These are phyloP conservation scores for Pseudovirgaria hyperparasitica DNA, from an alignment of 2,329 filamentous ascomycete genomes.

Conservation along the genomic window DNA sequence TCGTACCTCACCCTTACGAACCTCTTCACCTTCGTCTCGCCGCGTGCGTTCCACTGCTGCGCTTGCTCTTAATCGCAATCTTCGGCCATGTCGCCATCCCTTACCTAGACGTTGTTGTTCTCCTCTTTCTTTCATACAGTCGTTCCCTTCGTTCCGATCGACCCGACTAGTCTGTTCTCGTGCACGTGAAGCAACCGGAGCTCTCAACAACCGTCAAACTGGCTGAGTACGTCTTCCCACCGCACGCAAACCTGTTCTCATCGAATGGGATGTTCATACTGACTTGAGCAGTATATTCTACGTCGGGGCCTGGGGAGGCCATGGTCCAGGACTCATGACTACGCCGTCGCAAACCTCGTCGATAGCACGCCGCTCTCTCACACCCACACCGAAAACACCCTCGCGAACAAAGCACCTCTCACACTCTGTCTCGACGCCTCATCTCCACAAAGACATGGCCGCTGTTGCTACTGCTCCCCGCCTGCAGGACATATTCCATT, in stretches of 20 bases:
- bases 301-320: constrained; percentile 20
- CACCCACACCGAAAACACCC: constrained; percentile 13
- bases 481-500: constrained; percentile 13
- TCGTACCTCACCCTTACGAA: constrained; percentile 1
- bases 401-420: constrained; percentile 20
- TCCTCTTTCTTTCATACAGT: constrained; percentile 1
- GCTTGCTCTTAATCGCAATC: background rate
- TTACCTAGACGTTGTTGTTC: no score
- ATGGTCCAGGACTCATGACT: constrained; percentile 13
- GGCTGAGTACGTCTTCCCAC: constrained; percentile 15
- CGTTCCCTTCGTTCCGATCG: background rate
- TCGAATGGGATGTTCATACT: constrained; percentile 1
- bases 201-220: constrained; percentile 7
- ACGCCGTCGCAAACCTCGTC: constrained; percentile 20
- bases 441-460: constrained; percentile 15
- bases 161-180: background rate
- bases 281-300: constrained; percentile 18
- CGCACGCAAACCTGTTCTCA: constrained; percentile 1
- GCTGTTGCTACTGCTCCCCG: constrained; percentile 7
- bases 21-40: background rate
- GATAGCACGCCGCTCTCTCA: constrained; percentile 18
- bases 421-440: constrained; percentile 23
- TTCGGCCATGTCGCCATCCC: no score
- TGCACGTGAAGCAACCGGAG: background rate
- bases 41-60: background rate